These are phyloP conservation scores for Castanea mollissima DNA, from an alignment of 306 rosid species.

Conservation along the genomic window DNA sequence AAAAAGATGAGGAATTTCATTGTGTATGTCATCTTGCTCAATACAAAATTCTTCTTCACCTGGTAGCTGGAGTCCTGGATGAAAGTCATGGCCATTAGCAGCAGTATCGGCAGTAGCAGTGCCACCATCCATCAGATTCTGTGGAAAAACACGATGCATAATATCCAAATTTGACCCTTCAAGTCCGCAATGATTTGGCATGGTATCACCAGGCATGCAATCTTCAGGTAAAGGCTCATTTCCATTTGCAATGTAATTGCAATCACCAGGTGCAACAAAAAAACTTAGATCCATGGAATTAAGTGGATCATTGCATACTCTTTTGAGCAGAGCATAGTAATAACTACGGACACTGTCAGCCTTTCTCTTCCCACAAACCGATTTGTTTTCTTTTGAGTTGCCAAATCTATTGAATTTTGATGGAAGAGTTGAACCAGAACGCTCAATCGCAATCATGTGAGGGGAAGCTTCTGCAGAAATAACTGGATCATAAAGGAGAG, in stretches of 20 bases:
- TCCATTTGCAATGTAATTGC: constrained; percentile 35
- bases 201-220: constrained; percentile 47
- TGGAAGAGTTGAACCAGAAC: constrained; percentile 40
- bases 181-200: constrained; percentile 39
- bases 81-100: constrained; percentile 30
- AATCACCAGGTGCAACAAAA: constrained; percentile 51
- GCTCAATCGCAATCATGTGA: constrained; percentile 50
- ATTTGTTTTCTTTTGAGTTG: constrained; percentile 46
- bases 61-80: constrained; percentile 41
- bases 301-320: constrained; percentile 50
- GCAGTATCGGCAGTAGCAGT: constrained; percentile 24
- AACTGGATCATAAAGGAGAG: constrained; percentile 71
- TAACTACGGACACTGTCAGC: constrained; percentile 55
- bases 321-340: constrained; percentile 75
- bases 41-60: constrained; percentile 40
- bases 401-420: constrained; percentile 49
- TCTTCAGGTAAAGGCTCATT: constrained; percentile 44
- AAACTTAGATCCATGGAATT: constrained; percentile 55
- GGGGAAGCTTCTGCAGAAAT: constrained; percentile 61
- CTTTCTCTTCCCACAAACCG: constrained; percentile 58
- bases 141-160: constrained; percentile 37
- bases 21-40: constrained; percentile 29
- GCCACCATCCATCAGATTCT: constrained; percentile 44
- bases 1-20: constrained; percentile 48
- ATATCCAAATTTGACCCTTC: constrained; percentile 46